Evolutionary conservation across 2,329 filamentous ascomycete species (phyloP), one percentile per base, ranked within the genome.

Genomic region (Colletotrichum melonis): DNA sequence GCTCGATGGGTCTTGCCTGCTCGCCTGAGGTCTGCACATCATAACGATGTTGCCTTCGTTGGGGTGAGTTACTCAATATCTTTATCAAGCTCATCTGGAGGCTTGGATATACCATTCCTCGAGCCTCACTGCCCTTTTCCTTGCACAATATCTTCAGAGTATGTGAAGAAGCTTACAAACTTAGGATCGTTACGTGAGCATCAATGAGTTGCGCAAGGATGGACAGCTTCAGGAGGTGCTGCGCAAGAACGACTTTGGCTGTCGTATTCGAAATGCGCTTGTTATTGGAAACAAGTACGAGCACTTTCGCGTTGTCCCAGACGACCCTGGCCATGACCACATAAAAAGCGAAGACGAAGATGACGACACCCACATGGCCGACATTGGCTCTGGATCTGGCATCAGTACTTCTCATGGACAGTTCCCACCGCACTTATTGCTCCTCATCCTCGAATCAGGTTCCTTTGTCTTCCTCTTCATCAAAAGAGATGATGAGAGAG

Each of bases 21-120:
- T n/a, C 90, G 92, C 73, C 86, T 98, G 72, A 89, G 95, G 71
- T 92, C 92, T 68, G 86, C 87, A 64, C 82, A 87, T 56, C 87
- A 91, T 73, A 95, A 97, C 77, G 95, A 98, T 84, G 90, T 98
- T 75, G 92, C 95, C 49, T 95, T 98, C 77, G 88, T 99, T 70
- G 94, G 95, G 67, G 92, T 93, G 86, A 83, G 91, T 88, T 35
- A 26, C 67, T 67, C 65, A 19, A 35, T 55, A 30, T 59, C 38
- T 38, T 22, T 71, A 71, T 71, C 28, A 11, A 19, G 28, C 14
- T 52, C 30, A 24, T 30, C 49, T 55, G 49, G 28, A 19, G 28
- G 49, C 62, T 12, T 16, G 62, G 19, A 19, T 19, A 74, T 30
- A 60, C 56, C 70, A 42, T 11, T 28, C 7, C 63, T 38, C 67